These are phyloP conservation scores for Coniella lustricola DNA, from an alignment of 2,329 filamentous ascomycete genomes.

Conservation along the genomic window DNA sequence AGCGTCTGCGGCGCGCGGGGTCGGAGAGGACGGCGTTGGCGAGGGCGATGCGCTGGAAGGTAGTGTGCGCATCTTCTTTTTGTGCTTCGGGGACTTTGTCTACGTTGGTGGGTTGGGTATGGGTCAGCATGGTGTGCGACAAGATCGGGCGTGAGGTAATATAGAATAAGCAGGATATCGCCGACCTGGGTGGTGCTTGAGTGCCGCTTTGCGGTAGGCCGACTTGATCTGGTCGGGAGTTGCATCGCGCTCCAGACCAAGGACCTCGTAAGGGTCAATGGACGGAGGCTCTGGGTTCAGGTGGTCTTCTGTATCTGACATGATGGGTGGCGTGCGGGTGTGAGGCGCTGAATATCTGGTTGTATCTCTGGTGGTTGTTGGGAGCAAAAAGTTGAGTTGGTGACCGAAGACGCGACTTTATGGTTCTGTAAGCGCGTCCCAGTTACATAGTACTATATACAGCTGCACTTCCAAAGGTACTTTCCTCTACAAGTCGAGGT, in stretches of 20 bases:
- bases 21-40: constrained; percentile 92
- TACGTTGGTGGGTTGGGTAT: too few relatives aligned
- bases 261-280: constrained; percentile 73
- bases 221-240: constrained; percentile 76
- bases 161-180: too few relatives aligned
- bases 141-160: too few relatives aligned
- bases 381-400: neutral
- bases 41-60: constrained; percentile 87
- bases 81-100: constrained; percentile 69
- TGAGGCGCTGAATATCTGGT: neutral
- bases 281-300: constrained; percentile 51
- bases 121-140: too few relatives aligned
- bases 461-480: too few relatives aligned
- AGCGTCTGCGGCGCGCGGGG: constrained; percentile 69
- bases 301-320: constrained; percentile 46
- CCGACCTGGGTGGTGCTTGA: constrained; percentile 84
- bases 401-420: constrained; percentile 8
- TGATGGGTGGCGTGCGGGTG: constrained; percentile 22
- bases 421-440: too few relatives aligned
- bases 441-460: too few relatives aligned
- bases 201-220: constrained; percentile 83
- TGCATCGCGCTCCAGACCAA: constrained; percentile 64
- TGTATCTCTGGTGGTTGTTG: too few relatives aligned
- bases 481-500: neutral
- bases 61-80: constrained; percentile 66